Evolutionary conservation across 169 alveolate genomes (phyloP), one percentile per base, ranked within the genome.

Genomic region (Eimeria praecox): DNA sequence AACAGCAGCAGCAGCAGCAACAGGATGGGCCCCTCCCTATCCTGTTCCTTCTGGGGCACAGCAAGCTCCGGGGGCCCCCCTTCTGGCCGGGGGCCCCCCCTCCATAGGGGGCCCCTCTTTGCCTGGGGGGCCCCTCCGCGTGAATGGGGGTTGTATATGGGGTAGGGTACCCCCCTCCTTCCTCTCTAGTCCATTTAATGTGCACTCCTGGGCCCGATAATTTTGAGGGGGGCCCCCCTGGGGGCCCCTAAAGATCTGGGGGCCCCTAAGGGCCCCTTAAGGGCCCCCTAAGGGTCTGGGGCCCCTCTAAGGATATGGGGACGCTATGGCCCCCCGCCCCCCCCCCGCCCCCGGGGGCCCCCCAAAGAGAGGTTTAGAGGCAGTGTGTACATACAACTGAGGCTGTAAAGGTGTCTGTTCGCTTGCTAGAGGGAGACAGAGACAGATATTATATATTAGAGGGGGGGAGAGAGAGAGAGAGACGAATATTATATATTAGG

Each of bases 301-400:
- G n/a, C n/a, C n/a, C n/a, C n/a, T n/a, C n/a, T n/a, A n/a, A n/a
- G n/a, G n/a, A n/a, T n/a, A n/a, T n/a, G n/a, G n/a, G n/a, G n/a
- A n/a, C n/a, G n/a, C n/a, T n/a, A n/a, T n/a, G n/a, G n/a, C n/a
- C n/a, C n/a, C n/a, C n/a, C n/a, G n/a, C n/a, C n/a, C n/a, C n/a
- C n/a, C n/a, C n/a, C n/a, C n/a, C n/a, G n/a, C n/a, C n/a, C n/a
- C n/a, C n/a, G n/a, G n/a, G n/a, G n/a, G n/a, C n/a, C n/a, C n/a
- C n/a, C n/a, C n/a, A n/a, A n/a, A n/a, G n/a, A n/a, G n/a, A n/a
- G n/a, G n/a, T n/a, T n/a, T n/a, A n/a, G n/a, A n/a, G n/a, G n/a
- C n/a, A n/a, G n/a, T n/a, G 44, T 73, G 83, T 73, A 73, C 83
- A 73, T 20, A 73, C 83, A 73, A 40, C 83, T 30, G 83, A 73